A percentile compares a stretch with the other conserved stretches of the same genome.
Evolutionary conservation across 805 yeast genomes (phyloP).

Genomic region (Starmerella sirachaensis): DNA sequence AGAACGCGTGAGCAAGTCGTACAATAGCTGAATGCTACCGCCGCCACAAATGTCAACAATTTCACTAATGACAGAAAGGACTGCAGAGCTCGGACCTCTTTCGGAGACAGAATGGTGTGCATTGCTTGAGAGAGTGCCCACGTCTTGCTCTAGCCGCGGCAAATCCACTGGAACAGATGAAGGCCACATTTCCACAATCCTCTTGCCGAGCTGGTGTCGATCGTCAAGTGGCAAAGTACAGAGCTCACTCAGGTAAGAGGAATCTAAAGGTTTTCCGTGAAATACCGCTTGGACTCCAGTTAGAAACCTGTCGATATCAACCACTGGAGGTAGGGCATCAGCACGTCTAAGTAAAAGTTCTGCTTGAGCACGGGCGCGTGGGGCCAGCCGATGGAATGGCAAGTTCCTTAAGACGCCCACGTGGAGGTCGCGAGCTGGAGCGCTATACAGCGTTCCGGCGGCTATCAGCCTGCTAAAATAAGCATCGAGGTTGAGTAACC

Average conservation of each 20-base stretch:
- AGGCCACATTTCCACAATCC: not conserved
- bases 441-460: slow-evolving; percentile 64
- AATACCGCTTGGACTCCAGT: not conserved
- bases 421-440: slow-evolving; percentile 33
- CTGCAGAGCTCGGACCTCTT: no score
- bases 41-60: slow-evolving; percentile 5
- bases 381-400: slow-evolving; percentile 21
- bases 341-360: slow-evolving; percentile 14
- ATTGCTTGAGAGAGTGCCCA: no score
- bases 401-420: slow-evolving; percentile 36
- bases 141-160: no score
- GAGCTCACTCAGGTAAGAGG: no score
- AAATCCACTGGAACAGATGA: no score
- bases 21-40: slow-evolving; percentile 10
- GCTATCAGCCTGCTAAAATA: slow-evolving; percentile 75
- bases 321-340: not conserved
- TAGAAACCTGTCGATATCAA: not conserved
- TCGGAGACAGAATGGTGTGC: no score
- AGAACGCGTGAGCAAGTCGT: slow-evolving; percentile 4
- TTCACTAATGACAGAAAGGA: no score
- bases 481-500: slow-evolving; percentile 45
- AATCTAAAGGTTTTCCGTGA: no score
- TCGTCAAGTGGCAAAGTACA: not conserved
- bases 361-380: slow-evolving; percentile 16
- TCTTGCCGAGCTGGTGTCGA: not conserved